Conservation (phyloP, 1,139 yeast genomes). For the Debaryomyces udenii region DNA sequence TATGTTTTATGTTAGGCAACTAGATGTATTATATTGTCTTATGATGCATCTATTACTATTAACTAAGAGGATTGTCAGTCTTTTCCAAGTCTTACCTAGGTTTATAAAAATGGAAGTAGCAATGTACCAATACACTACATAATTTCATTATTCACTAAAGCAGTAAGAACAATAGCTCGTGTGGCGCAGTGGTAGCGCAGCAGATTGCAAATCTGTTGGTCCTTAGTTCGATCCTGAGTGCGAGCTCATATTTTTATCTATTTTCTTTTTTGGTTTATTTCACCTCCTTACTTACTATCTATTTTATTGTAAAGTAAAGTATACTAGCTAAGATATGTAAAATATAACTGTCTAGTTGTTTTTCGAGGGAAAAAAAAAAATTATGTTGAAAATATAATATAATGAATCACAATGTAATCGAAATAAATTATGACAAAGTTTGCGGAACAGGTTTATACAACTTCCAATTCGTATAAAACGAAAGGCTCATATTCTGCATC, state of each 20-base stretch:
- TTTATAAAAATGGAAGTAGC: too few relatives aligned
- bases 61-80: too few relatives aligned
- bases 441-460: conserved; percentile 26
- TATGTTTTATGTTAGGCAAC: too few relatives aligned
- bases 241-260: conserved; percentile 34
- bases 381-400: background rate
- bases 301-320: too few relatives aligned
- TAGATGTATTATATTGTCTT: too few relatives aligned
- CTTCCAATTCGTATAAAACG: conserved; percentile 67
- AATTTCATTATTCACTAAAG: too few relatives aligned
- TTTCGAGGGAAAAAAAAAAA: background rate
- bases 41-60: too few relatives aligned
- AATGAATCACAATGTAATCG: background rate
- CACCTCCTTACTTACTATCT: too few relatives aligned
- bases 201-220: conserved; percentile 60
- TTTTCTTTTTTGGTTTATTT: background rate
- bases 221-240: conserved; percentile 55
- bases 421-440: background rate
- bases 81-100: too few relatives aligned
- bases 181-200: conserved; percentile 62
- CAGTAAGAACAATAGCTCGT: conserved; percentile 31
- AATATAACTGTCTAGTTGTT: conserved; percentile 3
- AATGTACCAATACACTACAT: too few relatives aligned
- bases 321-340: too few relatives aligned
- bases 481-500: conserved; percentile 96